phyloP scores from a whole-genome alignment of 441 rosid species.

The Adansonia madagascariensis region DNA sequence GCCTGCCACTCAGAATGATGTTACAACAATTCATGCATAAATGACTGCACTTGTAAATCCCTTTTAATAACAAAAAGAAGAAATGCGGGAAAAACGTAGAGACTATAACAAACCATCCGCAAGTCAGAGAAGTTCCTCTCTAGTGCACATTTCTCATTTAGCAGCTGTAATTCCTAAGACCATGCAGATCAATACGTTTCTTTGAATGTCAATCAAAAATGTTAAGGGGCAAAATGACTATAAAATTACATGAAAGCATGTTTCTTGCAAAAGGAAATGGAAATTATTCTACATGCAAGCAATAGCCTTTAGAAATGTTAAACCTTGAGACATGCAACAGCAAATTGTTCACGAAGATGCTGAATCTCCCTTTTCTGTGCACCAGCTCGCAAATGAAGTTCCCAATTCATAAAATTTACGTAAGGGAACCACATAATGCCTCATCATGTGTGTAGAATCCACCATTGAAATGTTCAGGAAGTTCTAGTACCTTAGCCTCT shows the following conservation, averaged over 20 bases:
- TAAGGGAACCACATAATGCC: slow-evolving; percentile 30
- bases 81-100: background rate
- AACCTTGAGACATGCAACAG: slow-evolving; percentile 78
- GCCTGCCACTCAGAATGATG: slow-evolving; percentile 59
- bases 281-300: slow-evolving; percentile 10
- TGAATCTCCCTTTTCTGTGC: slow-evolving; percentile 80
- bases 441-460: slow-evolving; percentile 20
- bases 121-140: slow-evolving; percentile 94
- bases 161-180: slow-evolving; percentile 81
- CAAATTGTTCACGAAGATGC: slow-evolving; percentile 73
- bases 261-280: slow-evolving; percentile 8
- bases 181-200: slow-evolving; percentile 32
- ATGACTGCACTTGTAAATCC: slow-evolving; percentile 22
- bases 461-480: slow-evolving; percentile 15
- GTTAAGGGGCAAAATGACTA: slow-evolving; percentile 4
- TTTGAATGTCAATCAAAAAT: slow-evolving; percentile 29
- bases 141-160: slow-evolving; percentile 73
- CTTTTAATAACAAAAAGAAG: slow-evolving; percentile 19
- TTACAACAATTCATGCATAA: slow-evolving; percentile 29
- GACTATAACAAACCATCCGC: slow-evolving; percentile 69
- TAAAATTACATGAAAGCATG: slow-evolving; percentile 10
- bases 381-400: slow-evolving; percentile 58
- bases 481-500: slow-evolving; percentile 66
- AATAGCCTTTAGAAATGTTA: slow-evolving; percentile 27
- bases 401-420: slow-evolving; percentile 46